These are phyloP conservation scores for Geotrichum fermentans DNA, from an alignment of 1,139 yeast genomes.

Conservation along the genomic window DNA sequence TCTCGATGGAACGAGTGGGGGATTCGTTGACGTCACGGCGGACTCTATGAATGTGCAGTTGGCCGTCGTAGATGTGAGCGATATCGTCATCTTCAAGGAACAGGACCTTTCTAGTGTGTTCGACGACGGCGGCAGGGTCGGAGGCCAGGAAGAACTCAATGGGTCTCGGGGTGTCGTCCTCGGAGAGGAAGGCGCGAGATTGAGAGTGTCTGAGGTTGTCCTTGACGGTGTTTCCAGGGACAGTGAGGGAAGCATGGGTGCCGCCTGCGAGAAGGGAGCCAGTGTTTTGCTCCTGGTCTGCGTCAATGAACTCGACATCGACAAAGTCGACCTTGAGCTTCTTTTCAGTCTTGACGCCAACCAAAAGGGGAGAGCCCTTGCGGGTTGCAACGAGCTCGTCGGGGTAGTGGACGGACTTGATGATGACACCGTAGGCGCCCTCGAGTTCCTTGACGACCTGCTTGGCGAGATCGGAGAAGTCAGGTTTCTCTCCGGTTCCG, in stretches of 20 bases:
- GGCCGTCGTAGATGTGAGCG: slow-evolving; percentile 97
- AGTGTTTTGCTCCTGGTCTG: slow-evolving; percentile 23
- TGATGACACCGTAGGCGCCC: slow-evolving; percentile 95
- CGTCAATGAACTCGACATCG: slow-evolving; percentile 91
- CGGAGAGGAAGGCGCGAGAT: slow-evolving; percentile 86
- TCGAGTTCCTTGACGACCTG: slow-evolving; percentile 89
- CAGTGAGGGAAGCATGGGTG: slow-evolving; percentile 20
- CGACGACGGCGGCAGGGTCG: slow-evolving; percentile 96
- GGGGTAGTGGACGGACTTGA: slow-evolving; percentile 88
- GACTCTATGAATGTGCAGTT: slow-evolving; percentile 95
- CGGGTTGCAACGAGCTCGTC: slow-evolving; percentile 96
- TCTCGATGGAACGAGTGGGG: slow-evolving; percentile 90
- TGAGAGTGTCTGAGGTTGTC: slow-evolving; percentile 74
- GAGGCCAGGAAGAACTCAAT: slow-evolving; percentile 95
- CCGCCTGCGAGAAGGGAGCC: slow-evolving; percentile 12
- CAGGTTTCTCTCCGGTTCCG: slow-evolving; percentile 50
- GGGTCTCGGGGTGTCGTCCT: slow-evolving; percentile 88
- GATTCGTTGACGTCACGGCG: slow-evolving; percentile 87
- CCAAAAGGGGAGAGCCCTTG: slow-evolving; percentile 94
- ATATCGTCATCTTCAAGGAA: slow-evolving; percentile 97
- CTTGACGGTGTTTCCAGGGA: slow-evolving; percentile 22
- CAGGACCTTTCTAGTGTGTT: slow-evolving; percentile 94
- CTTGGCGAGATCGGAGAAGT: slow-evolving; percentile 88
- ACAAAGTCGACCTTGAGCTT: slow-evolving; percentile 96
- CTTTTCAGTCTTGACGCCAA: slow-evolving; percentile 94